Base-by-base conservation (phyloP, 257 asterid species). In the Gentiana dahurica region DNA sequence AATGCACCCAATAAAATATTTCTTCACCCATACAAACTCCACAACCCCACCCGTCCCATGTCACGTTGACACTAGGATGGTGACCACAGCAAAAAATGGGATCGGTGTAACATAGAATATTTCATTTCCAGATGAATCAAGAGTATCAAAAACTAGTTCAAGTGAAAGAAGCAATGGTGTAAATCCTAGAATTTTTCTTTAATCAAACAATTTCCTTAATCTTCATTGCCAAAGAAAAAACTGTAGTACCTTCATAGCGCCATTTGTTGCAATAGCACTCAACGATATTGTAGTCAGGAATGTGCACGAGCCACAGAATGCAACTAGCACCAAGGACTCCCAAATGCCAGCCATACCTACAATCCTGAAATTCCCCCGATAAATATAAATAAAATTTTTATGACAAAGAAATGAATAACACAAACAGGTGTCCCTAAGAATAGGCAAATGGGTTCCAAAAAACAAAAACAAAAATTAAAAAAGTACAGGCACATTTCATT, bases 321-420 rank as follows among this genome's bases (percentile, higher is more conserved):
- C 86, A 74, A 91, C 96, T 68, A 91, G 81, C 79, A 91, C 63
- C 71, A 91, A 68, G 46, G 98, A 91, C 71, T 88, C 90, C 35
- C 94, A 93, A 65, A 91, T 83, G 61, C 98, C 98, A 74, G 95
- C 97, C 98, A 91, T 87, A 64, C 98, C 98, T 60, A 91, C 93
- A 70, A 91, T 91, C 98, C 98, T 91, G 85, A 63, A 82, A 63
- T 67, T 44, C 46, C 50, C 70, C 65, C 45, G 64, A 47, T 64
- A 66, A 63, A 5, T 15, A 4, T 36, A 45, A n/a, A 6, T 38
- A 41, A 10, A 50, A 36, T 3, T 32, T 32, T 41, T 5, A 10
- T 41, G 10, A 4, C 5, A 41, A 41, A 41, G 46, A 41, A 51
- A 33, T 51, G 36, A 8, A 59, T 10, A 15, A 6, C 46, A 38